Percentiles rank a stretch among this genome's conserved stretches.
These are phyloP conservation scores for Alternaria postmessia DNA, from an alignment of 2,329 filamentous ascomycete species.

Conservation along the genomic window DNA sequence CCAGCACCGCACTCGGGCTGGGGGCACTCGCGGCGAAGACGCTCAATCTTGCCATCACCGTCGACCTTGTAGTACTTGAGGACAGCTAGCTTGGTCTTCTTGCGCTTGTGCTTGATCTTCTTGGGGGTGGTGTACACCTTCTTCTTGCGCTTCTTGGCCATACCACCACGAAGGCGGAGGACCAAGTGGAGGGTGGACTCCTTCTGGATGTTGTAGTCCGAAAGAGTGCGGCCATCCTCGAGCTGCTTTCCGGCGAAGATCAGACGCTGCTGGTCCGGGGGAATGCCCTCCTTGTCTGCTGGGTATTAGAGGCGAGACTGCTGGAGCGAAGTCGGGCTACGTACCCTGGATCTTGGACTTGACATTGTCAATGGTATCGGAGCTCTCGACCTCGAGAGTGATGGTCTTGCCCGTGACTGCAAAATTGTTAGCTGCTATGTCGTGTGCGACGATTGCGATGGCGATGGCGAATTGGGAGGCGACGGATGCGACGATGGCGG, in stretches of 20 bases:
- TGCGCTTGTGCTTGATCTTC: constrained; percentile 99
- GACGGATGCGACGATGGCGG: neutral
- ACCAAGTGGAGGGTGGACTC: constrained; percentile 98
- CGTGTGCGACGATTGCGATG: neutral
- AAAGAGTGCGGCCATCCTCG: constrained; percentile 97
- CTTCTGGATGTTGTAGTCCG: constrained; percentile 99
- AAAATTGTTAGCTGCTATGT: constrained; percentile 23
- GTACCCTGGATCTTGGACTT: constrained; percentile 90
- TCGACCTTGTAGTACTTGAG: constrained; percentile 99
- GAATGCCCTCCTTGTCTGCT: constrained; percentile 99
- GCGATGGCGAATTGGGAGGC: neutral
- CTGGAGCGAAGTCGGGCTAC: constrained; percentile 24
- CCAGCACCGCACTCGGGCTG: constrained; percentile 87
- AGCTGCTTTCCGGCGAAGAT: constrained; percentile 99
- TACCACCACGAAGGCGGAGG: constrained; percentile 93
- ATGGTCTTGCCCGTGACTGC: constrained; percentile 98
- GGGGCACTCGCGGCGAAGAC: constrained; percentile 97
- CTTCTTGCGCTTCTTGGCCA: constrained; percentile 96
- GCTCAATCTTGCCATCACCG: constrained; percentile 99
- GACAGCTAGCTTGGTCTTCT: constrained; percentile 99
- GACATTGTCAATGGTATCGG: constrained; percentile 99
- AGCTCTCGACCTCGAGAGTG: constrained; percentile 99
- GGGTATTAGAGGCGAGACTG: constrained; percentile 31
- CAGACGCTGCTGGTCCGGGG: constrained; percentile 97
- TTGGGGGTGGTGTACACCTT: constrained; percentile 99